Evolutionary conservation across 495 filamentous ascomycete species (phyloP), one percentile per base, ranked within the genome.

Genomic region (Aspergillus saccharolyticus): DNA sequence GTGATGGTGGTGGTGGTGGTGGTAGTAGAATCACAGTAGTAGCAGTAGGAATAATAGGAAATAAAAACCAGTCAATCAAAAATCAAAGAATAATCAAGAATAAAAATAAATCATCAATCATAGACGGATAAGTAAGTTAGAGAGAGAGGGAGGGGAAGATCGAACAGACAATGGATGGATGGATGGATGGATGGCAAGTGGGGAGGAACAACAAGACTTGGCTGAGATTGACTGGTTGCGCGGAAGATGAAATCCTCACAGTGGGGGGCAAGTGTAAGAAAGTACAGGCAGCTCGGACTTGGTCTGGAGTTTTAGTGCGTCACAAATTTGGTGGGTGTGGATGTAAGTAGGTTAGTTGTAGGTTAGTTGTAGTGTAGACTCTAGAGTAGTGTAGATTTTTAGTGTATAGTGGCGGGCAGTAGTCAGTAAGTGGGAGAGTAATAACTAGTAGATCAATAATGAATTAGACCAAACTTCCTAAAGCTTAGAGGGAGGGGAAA

Each of bases 161-260:
- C 33, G 33, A 25, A 54, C 18, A 20, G 42, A 54, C 15, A 55
- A n/a, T 14, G 30, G 22, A 24, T 6, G 39, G 48, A 53, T 39
- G 24, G 46, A 39, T 8, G 33, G 33, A 39, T 39, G 33, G 33
- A 52, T 18, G 55, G 47, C 21, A 55, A 57, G 55, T 52, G 55
- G 47, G 55, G 47, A 53, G 49, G 9, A 33, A 39, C 33, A 21
- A 49, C 30, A 50, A 49, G 42, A 46, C 55, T 58, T 52, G 55
- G 48, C 55, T 53, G 55, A 20, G 39, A 20, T 42, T 57, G 42
- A 28, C 22, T 50, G 53, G 39, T 24, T 19, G 47, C 33, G 33
- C 33, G 33, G 33, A 39, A 39, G 33, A 39, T 39, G 33, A 12
- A 39, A 39, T 39, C 33, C 7, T 9, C 7, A 39, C 33, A 12